Conservation (phyloP, 2,329 filamentous ascomycete genomes). For the Penicillium decumbens region DNA sequence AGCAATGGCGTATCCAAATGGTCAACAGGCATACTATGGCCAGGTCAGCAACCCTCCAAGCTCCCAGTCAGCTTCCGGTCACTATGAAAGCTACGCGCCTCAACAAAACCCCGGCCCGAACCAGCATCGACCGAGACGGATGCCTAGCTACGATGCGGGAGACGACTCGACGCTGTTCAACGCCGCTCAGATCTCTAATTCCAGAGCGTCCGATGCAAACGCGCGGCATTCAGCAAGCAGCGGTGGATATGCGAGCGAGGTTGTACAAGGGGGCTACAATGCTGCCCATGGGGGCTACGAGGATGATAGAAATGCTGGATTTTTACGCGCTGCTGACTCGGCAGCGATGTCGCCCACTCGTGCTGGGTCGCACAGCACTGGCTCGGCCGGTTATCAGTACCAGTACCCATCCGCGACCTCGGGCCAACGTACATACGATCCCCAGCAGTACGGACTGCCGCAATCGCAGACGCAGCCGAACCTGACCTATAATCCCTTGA, state of each 20-base stretch:
- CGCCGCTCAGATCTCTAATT: conserved; percentile 23
- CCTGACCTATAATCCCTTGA: conserved; percentile 67
- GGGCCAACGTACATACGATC: conserved; percentile 55
- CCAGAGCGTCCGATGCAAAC: conserved; percentile 35
- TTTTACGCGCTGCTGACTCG: conserved; percentile 33
- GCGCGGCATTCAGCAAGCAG: conserved; percentile 34
- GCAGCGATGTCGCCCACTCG: conserved; percentile 37
- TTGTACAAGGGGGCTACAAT: conserved; percentile 31
- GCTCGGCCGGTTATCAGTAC: conserved; percentile 49
- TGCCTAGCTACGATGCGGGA: conserved; percentile 69
- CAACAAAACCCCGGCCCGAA: conserved; percentile 40
- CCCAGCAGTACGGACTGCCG: conserved; percentile 55
- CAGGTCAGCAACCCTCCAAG: conserved; percentile 30
- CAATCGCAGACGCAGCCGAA: conserved; percentile 44
- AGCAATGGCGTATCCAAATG: conserved; percentile 54
- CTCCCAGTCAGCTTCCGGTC: conserved; percentile 29
- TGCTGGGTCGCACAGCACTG: conserved; percentile 38
- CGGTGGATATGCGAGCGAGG: conserved; percentile 35
- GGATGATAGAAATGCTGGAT: conserved; percentile 33
- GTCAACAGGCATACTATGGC: conserved; percentile 46
- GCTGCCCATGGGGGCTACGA: conserved; percentile 23
- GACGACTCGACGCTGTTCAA: conserved; percentile 61
- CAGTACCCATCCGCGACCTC: conserved; percentile 34
- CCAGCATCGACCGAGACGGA: conserved; percentile 47
- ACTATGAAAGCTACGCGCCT: conserved; percentile 41